phyloP scores from a whole-genome alignment of 2,329 filamentous ascomycete genomes.

The Fusarium armeniacum region DNA sequence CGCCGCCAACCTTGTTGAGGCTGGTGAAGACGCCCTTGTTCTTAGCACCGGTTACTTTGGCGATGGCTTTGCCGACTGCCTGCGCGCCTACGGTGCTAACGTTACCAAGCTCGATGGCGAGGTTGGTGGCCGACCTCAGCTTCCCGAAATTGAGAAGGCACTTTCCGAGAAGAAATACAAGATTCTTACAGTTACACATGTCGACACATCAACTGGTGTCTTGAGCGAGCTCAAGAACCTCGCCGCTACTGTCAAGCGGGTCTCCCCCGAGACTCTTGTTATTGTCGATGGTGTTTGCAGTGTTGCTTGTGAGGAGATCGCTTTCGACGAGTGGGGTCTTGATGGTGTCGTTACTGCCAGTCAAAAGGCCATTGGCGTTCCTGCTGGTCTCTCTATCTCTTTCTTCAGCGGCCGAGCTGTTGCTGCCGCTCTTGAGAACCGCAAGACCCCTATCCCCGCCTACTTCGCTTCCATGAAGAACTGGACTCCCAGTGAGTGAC shows the following conservation, averaged over 20 bases:
- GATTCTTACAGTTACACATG: slow-evolving; percentile 93
- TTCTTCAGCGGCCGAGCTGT: slow-evolving; percentile 94
- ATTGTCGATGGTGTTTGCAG: slow-evolving; percentile 98
- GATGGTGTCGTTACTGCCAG: slow-evolving; percentile 94
- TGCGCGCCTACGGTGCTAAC: slow-evolving; percentile 90
- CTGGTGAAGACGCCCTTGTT: slow-evolving; percentile 90
- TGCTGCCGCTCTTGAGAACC: slow-evolving; percentile 76
- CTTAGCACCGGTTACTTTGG: slow-evolving; percentile 98
- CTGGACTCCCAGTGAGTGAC: slow-evolving; percentile 85
- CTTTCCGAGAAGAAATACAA: slow-evolving; percentile 94
- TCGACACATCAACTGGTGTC: slow-evolving; percentile 97
- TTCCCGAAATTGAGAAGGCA: slow-evolving; percentile 89
- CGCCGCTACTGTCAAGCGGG: slow-evolving; percentile 83
- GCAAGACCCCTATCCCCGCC: slow-evolving; percentile 84
- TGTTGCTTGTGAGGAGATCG: slow-evolving; percentile 94
- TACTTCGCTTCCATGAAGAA: slow-evolving; percentile 99
- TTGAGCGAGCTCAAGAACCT: slow-evolving; percentile 90
- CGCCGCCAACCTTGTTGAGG: slow-evolving; percentile 91
- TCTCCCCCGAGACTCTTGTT: slow-evolving; percentile 91
- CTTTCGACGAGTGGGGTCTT: slow-evolving; percentile 94
- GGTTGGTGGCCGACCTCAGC: slow-evolving; percentile 88
- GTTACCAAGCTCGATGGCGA: slow-evolving; percentile 91
- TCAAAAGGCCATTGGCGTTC: slow-evolving; percentile 97
- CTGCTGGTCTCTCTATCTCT: slow-evolving; percentile 92
- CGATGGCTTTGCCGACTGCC: slow-evolving; percentile 92